These are phyloP conservation scores for Macrophomina tecta DNA, from an alignment of 2,329 filamentous ascomycete species.

Conservation along the genomic window DNA sequence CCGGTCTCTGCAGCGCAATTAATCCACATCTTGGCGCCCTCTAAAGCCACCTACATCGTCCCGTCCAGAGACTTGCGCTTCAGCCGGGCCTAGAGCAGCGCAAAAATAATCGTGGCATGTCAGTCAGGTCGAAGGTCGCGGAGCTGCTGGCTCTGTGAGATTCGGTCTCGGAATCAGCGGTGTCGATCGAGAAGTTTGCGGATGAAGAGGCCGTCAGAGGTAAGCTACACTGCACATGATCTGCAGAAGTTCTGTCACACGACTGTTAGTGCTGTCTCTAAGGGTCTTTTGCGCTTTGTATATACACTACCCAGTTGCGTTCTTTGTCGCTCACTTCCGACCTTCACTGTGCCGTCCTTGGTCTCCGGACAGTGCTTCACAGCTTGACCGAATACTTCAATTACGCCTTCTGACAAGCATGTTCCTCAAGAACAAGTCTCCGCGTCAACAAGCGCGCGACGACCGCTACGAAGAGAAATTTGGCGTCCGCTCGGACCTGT, in stretches of 20 bases:
- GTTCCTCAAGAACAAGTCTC: neutral
- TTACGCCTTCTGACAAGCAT: neutral
- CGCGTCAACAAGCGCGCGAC: neutral
- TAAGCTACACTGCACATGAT: constrained; percentile 32
- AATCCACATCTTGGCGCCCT: neutral
- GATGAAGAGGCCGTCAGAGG: constrained; percentile 52
- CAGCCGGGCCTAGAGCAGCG: constrained; percentile 12
- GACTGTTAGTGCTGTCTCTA: neutral
- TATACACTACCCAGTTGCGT: neutral
- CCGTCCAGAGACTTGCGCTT: neutral
- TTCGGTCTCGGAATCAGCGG: constrained; percentile 49
- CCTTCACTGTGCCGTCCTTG: neutral
- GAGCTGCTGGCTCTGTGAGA: constrained; percentile 49
- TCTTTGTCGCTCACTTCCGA: neutral
- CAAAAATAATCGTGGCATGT: constrained; percentile 34
- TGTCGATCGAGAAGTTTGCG: constrained; percentile 49
- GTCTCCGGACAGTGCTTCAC: neutral
- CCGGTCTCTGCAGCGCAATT: neutral
- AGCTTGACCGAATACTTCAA: neutral
- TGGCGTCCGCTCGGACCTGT: neutral
- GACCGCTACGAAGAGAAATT: constrained; percentile 13
- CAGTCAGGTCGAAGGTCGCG: constrained; percentile 47
- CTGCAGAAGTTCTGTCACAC: neutral
- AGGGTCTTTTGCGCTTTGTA: neutral
- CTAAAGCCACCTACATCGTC: neutral